Conservation (phyloP, 495 filamentous ascomycete species). For the Endocarpon pusillum region DNA sequence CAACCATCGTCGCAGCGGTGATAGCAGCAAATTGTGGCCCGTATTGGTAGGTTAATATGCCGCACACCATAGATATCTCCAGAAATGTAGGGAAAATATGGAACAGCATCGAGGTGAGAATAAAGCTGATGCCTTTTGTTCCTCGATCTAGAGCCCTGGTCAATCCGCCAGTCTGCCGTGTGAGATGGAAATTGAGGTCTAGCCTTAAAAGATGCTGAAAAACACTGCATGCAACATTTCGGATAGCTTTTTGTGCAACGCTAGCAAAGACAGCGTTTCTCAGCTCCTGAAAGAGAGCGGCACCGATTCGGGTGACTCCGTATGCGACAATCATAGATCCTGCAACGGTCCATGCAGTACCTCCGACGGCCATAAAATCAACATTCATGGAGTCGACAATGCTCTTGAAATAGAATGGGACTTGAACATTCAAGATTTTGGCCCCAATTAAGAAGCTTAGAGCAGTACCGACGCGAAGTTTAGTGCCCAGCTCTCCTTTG, state of each 20-base stretch:
- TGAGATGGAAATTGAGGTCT: slow-evolving; percentile 85
- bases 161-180: slow-evolving; percentile 83
- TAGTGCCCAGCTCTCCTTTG: slow-evolving; percentile 66
- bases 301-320: slow-evolving; percentile 70
- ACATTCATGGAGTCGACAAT: slow-evolving; percentile 97
- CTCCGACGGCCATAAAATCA: slow-evolving; percentile 65
- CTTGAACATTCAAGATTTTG: slow-evolving; percentile 92
- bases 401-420: slow-evolving; percentile 96
- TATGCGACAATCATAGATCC: slow-evolving; percentile 87
- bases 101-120: slow-evolving; percentile 95
- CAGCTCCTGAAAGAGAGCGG: slow-evolving; percentile 75
- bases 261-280: slow-evolving; percentile 93
- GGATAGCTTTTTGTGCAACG: slow-evolving; percentile 92
- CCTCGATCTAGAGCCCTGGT: slow-evolving; percentile 91
- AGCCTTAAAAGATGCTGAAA: slow-evolving; percentile 79
- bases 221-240: slow-evolving; percentile 75
- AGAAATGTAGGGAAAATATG: slow-evolving; percentile 87
- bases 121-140: slow-evolving; percentile 93
- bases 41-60: slow-evolving; percentile 88
- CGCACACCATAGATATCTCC: slow-evolving; percentile 89
- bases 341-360: slow-evolving; percentile 74
- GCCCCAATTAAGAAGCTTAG: slow-evolving; percentile 70
- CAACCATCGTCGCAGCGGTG: slow-evolving; percentile 78
- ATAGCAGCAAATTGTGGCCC: slow-evolving; percentile 82
- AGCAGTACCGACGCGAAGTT: slow-evolving; percentile 66